phyloP scores from a whole-genome alignment of 352 stramenopile genomes.

The Globisporangium ultimum region DNA sequence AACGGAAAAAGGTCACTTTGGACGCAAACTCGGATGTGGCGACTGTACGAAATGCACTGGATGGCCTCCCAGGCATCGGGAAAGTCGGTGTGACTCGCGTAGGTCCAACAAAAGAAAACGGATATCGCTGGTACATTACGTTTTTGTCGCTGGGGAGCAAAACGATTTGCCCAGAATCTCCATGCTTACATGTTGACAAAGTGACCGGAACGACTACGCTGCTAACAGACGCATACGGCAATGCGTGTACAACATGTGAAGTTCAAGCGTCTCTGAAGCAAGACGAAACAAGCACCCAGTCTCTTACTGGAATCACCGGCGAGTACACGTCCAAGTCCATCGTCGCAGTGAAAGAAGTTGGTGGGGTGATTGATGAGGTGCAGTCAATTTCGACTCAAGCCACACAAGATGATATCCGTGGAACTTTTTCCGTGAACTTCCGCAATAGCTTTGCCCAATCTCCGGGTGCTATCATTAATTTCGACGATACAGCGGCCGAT shows the following conservation, averaged over 20 bases:
- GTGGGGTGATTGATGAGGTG: slow-evolving; percentile 58
- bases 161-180: slow-evolving; percentile 47
- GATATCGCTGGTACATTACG: slow-evolving; percentile 65
- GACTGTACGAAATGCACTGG: slow-evolving; percentile 43
- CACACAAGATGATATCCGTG: slow-evolving; percentile 36
- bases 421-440: slow-evolving; percentile 70
- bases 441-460: slow-evolving; percentile 38
- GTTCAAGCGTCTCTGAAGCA: slow-evolving; percentile 31
- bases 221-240: slow-evolving; percentile 47
- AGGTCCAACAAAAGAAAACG: slow-evolving; percentile 52
- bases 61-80: slow-evolving; percentile 48
- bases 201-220: slow-evolving; percentile 25
- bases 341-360: slow-evolving; percentile 45
- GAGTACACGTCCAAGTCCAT: slow-evolving; percentile 42
- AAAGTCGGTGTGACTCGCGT: slow-evolving; percentile 51
- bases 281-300: slow-evolving; percentile 31
- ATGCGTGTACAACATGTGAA: slow-evolving; percentile 35
- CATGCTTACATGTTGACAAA: slow-evolving; percentile 57
- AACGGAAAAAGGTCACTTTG: slow-evolving; percentile 64
- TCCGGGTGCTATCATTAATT: slow-evolving; percentile 48
- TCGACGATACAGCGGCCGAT: slow-evolving; percentile 64
- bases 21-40: slow-evolving; percentile 43
- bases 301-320: slow-evolving; percentile 32
- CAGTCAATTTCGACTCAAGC: slow-evolving; percentile 50
- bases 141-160: slow-evolving; percentile 59